A percentile compares a stretch with the other conserved stretches of the same genome.
Conservation (phyloP, 78 protist genomes). For the Tieghemostelium lacteum region DNA sequence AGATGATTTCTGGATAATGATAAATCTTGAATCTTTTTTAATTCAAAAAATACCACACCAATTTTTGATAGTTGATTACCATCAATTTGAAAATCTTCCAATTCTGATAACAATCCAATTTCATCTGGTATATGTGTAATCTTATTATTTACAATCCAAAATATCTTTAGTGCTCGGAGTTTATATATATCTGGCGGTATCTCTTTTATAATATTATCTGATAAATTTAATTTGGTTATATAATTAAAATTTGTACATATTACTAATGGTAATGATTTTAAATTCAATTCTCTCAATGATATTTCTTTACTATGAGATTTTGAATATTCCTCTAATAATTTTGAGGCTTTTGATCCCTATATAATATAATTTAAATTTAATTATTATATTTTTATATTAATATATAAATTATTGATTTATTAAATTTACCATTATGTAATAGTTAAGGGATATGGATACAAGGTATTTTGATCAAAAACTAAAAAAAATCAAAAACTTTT, state of each 20-base stretch:
- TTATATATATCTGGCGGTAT: conserved; percentile 71
- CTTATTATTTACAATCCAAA: conserved; percentile 52
- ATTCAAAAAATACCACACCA: conserved; percentile 39
- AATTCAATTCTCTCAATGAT: conserved; percentile 31
- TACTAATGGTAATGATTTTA: conserved; percentile 55
- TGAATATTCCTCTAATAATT: conserved; percentile 57
- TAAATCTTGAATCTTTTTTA: conserved; percentile 36
- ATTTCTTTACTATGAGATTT: conserved; percentile 70
- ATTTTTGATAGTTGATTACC: conserved; percentile 20
- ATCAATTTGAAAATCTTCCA: conserved; percentile 67
- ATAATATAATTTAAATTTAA: conserved; percentile 5
- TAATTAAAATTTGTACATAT: conserved; percentile 59
- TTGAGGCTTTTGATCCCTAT: conserved; percentile 77
- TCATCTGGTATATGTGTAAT: conserved; percentile 22
- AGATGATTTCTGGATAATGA: conserved; percentile 24
- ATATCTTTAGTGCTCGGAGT: conserved; percentile 31
- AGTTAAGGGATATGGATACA: not conserved
- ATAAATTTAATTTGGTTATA: conserved; percentile 56
- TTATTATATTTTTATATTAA: not conserved
- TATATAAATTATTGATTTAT: not conserved
- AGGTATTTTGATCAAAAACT: no score
- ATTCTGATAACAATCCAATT: conserved; percentile 56
- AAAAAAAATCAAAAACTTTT: no score
- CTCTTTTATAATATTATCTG: conserved; percentile 62
- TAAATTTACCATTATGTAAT: no score